phyloP scores from a whole-genome alignment of 2,329 filamentous ascomycete species.

The Curvularia spicifera region DNA sequence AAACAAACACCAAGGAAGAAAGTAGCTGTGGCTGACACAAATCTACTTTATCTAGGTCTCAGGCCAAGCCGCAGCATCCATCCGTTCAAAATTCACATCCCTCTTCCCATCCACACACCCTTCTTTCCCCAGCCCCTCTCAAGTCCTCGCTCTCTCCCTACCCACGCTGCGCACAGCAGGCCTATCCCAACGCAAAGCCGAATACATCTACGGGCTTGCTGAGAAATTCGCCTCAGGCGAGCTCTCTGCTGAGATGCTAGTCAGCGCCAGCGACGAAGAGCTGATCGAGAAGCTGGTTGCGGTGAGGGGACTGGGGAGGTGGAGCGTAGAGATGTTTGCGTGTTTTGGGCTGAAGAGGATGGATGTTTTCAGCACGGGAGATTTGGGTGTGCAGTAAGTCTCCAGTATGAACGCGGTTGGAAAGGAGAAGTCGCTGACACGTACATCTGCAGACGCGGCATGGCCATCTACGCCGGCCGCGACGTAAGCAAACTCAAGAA shows the following conservation, averaged over 20 bases:
- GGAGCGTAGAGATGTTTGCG: constrained; percentile 93
- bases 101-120: constrained; percentile 59
- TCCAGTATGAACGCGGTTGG: background rate
- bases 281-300: constrained; percentile 81
- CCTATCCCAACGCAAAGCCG: constrained; percentile 91
- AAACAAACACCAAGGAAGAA: background rate
- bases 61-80: constrained; percentile 85
- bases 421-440: too few relatives aligned
- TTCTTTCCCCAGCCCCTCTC: constrained; percentile 75
- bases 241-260: constrained; percentile 75
- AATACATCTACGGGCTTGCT: constrained; percentile 88
- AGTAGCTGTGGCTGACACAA: background rate
- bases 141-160: constrained; percentile 67
- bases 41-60: constrained; percentile 65
- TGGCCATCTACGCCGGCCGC: constrained; percentile 83
- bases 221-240: constrained; percentile 79
- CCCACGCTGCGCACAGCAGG: constrained; percentile 82
- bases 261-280: constrained; percentile 82
- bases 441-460: constrained; percentile 67
- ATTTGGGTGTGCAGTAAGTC: constrained; percentile 84
- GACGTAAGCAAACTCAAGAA: constrained; percentile 84
- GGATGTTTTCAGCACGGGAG: constrained; percentile 91
- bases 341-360: constrained; percentile 92
- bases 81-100: constrained; percentile 69
- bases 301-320: constrained; percentile 83